These are phyloP conservation scores for Pelargonium australe DNA, from an alignment of 441 rosid genomes.

Conservation along the genomic window DNA sequence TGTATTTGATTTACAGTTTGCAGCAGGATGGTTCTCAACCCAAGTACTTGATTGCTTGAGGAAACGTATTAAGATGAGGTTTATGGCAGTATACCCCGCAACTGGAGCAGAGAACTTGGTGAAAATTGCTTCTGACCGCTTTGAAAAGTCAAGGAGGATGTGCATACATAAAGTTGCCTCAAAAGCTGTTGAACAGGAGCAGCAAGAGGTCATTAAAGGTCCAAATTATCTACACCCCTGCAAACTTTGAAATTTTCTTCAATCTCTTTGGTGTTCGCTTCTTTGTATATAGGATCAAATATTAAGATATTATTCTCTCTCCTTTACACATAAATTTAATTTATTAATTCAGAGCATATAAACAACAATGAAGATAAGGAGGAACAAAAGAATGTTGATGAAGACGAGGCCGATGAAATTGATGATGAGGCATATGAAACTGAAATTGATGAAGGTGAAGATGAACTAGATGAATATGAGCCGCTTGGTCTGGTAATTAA, in stretches of 20 bases:
- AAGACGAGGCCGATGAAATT: slow-evolving; percentile 38
- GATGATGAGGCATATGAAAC: slow-evolving; percentile 44
- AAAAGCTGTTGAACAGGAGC: slow-evolving; percentile 42
- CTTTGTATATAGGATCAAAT: slow-evolving; percentile 1
- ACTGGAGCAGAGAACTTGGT: slow-evolving; percentile 61
- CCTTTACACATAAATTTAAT: slow-evolving; percentile 5
- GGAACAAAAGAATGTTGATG: slow-evolving; percentile 27
- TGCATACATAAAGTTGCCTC: slow-evolving; percentile 37
- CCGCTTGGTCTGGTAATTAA: slow-evolving; percentile 48
- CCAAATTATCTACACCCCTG: slow-evolving; percentile 1
- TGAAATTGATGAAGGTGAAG: slow-evolving; percentile 30
- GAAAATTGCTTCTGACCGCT: slow-evolving; percentile 63
- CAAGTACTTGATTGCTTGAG: slow-evolving; percentile 66
- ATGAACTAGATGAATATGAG: slow-evolving; percentile 61
- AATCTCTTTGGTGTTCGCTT: slow-evolving; percentile 13
- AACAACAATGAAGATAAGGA: slow-evolving; percentile 32
- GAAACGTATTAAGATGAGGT: slow-evolving; percentile 68
- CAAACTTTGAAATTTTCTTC: neutral
- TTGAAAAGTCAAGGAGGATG: slow-evolving; percentile 66
- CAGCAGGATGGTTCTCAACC: slow-evolving; percentile 86
- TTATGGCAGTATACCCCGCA: slow-evolving; percentile 67
- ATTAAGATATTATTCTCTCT: neutral
- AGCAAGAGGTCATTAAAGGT: slow-evolving; percentile 41
- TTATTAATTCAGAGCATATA: slow-evolving; percentile 21
- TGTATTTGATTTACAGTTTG: slow-evolving; percentile 48